Evolutionary conservation across 352 stramenopile species (phyloP), one percentile per base, ranked within the genome.

Genomic region (Pythium dissotocum): DNA sequence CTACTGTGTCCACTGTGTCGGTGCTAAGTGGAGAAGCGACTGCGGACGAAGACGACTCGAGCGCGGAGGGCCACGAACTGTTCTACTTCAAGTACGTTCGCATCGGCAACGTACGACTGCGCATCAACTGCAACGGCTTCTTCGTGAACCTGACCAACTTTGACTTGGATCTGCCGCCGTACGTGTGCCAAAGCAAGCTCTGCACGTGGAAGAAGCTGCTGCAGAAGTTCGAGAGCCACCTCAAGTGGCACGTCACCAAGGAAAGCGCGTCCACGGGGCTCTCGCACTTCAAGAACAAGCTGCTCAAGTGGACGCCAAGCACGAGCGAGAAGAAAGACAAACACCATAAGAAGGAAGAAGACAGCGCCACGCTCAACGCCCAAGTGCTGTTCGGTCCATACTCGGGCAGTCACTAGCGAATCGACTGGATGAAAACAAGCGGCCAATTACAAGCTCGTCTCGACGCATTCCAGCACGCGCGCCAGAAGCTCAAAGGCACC

Each of bases 51-150:
- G 80, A 79, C 26, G 79, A 89, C 32, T 69, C 80, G 6, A 77
- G 77, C 0, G 63, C 73, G 4, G 83, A 91, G 30, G 77, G 82
- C 18, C 83, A 79, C 52, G 87, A 95, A 42, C 61, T 94, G 6
- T 94, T 93, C 65, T 95, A 91, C 73, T 91, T 95, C 58, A 93
- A 94, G 61, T 95, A 95, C 58, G 80, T 94, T 2, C 73, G 85
- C 33, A 82, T 95, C 30, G 87, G 87, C 9, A 93, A 93, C 67
- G 76, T 95, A 16, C 82, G 85, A 0, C 61, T 94, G 4, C 80
- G 82, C 18, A 91, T 95, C 73, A 92, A 91, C 61, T 94, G 87
- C 72, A 88, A 92, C 61, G 87, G 87, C 0, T 95, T 94, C 66
- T 91, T 93, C 52, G 87, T 95, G 9, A 95, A 93, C 51, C 72